phyloP scores from a whole-genome alignment of 2,329 filamentous ascomycete species.

The Xylariaceae sp. region DNA sequence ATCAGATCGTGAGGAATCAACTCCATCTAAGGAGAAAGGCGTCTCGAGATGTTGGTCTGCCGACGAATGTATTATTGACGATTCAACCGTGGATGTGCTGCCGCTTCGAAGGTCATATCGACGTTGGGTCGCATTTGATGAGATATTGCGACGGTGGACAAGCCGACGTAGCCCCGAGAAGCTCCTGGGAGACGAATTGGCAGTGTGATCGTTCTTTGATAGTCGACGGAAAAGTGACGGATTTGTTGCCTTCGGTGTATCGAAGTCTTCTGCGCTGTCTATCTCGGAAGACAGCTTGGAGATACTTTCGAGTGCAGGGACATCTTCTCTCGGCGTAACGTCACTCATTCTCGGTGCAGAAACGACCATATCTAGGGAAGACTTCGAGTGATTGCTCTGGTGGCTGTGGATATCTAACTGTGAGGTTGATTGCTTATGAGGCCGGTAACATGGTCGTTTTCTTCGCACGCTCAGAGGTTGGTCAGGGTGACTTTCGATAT shows the following conservation, averaged over 20 bases:
- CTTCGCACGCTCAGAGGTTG: constrained; percentile 26
- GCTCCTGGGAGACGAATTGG: constrained; percentile 15
- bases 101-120: constrained; percentile 11
- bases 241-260: not conserved
- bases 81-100: constrained; percentile 18
- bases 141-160: constrained; percentile 21
- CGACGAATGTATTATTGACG: constrained; percentile 12
- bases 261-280: not conserved
- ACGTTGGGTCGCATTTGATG: constrained; percentile 21
- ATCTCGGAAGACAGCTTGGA: not conserved
- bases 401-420: constrained; percentile 1
- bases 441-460: constrained; percentile 18
- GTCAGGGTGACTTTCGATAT: constrained; percentile 20
- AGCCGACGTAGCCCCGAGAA: constrained; percentile 22
- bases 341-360: not conserved
- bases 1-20: constrained; percentile 5
- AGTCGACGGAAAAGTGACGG: constrained; percentile 11
- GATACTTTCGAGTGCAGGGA: not conserved
- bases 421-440: not conserved
- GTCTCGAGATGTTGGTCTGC: constrained; percentile 9
- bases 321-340: no score
- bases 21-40: constrained; percentile 7
- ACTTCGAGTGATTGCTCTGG: not conserved
- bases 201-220: constrained; percentile 17
- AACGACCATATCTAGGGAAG: not conserved